Evolutionary conservation across 2,329 filamentous ascomycete species (phyloP).

Genomic region (Ceratocystis alfenasii): DNA sequence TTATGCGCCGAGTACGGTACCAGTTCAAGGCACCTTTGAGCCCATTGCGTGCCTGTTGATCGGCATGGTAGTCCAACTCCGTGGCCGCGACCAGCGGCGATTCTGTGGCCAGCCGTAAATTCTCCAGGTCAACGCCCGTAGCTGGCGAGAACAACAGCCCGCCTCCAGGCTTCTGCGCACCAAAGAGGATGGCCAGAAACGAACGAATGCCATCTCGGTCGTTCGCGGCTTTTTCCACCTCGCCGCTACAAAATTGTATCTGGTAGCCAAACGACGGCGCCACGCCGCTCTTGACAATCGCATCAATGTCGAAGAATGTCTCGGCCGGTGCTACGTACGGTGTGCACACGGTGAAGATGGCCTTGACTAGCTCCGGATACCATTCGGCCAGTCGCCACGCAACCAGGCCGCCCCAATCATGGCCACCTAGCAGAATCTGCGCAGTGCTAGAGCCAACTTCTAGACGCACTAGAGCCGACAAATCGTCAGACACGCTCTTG

Average conservation of each 20-base stretch:
- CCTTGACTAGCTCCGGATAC: constrained; percentile 59
- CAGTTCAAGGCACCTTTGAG: constrained; percentile 74
- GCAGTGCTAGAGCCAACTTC: constrained; percentile 34
- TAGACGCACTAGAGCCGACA: constrained; percentile 57
- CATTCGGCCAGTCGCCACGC: constrained; percentile 64
- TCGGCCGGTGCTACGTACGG: constrained; percentile 50
- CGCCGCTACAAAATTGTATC: constrained; percentile 59
- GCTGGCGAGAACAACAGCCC: constrained; percentile 43
- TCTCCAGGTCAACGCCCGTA: constrained; percentile 48
- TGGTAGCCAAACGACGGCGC: constrained; percentile 73
- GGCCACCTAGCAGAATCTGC: constrained; percentile 69
- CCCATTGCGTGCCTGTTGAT: constrained; percentile 58
- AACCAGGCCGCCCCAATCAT: constrained; percentile 81
- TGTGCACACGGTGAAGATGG: constrained; percentile 70
- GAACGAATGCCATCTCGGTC: constrained; percentile 51
- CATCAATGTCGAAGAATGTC: constrained; percentile 45
- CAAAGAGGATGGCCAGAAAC: constrained; percentile 62
- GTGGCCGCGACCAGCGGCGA: constrained; percentile 51
- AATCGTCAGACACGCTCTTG: constrained; percentile 62
- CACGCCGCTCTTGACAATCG: constrained; percentile 41
- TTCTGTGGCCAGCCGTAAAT: constrained; percentile 48
- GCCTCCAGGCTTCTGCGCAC: constrained; percentile 34
- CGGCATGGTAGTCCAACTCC: constrained; percentile 66
- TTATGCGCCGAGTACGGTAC: constrained; percentile 66
- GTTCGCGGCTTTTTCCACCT: constrained; percentile 47